A percentile compares a stretch with the other conserved stretches of the same genome.
These are phyloP conservation scores for Chlamydomonas sp. DNA, from an alignment of 139 green algal genomes.

Conservation along the genomic window DNA sequence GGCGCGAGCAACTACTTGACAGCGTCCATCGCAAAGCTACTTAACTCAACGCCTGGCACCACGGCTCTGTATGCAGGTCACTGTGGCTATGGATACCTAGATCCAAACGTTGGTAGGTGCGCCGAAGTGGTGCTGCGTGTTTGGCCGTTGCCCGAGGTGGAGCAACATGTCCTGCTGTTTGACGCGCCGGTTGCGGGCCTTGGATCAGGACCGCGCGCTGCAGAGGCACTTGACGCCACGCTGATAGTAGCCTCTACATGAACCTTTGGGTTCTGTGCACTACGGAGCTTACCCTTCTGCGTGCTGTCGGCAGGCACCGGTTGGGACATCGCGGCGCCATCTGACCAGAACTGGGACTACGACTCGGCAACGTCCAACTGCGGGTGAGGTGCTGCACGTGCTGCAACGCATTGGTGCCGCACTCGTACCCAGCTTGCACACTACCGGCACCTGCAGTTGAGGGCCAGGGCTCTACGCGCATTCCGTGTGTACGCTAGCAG, in stretches of 20 bases:
- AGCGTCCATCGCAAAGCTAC: neutral
- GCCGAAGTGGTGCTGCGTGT: neutral
- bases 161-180: neutral
- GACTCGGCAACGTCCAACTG: neutral
- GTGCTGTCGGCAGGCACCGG: slow-evolving; percentile 26
- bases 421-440: no score
- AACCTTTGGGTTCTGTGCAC: no score
- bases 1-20: neutral
- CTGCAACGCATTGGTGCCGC: neutral
- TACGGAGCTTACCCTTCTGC: neutral
- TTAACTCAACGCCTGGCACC: no score
- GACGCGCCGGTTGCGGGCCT: no score
- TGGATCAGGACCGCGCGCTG: no score
- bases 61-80: neutral
- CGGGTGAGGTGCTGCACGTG: neutral
- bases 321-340: slow-evolving; percentile 37
- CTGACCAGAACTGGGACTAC: slow-evolving; percentile 43
- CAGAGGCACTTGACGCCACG: no score
- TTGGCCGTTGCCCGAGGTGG: neutral
- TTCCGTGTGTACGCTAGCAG: no score
- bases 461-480: no score
- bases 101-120: slow-evolving; percentile 13
- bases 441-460: no score
- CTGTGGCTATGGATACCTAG: slow-evolving; percentile 26
- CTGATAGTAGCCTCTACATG: no score